Percentiles rank a stretch among this genome's conserved stretches.
Evolutionary conservation across 768 basidiomycete genomes (phyloP).

Genomic region (Suillus americanus): DNA sequence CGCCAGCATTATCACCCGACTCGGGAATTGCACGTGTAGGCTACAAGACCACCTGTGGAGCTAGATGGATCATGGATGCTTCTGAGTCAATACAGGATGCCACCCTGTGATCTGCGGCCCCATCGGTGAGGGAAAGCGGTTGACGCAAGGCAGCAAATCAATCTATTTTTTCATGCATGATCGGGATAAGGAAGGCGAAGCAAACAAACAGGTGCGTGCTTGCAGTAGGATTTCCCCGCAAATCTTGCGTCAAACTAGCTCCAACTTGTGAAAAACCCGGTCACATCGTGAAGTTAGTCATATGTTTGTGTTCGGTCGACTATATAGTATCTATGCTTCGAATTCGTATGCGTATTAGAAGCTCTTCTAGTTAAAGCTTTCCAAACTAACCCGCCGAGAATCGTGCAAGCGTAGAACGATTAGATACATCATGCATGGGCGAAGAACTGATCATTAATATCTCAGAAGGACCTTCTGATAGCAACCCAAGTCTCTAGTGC

Average conservation of each 20-base stretch:
- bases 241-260: background rate
- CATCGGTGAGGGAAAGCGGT: slow-evolving; percentile 1
- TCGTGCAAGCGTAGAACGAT: background rate
- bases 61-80: background rate
- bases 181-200: background rate
- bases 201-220: background rate
- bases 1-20: slow-evolving; percentile 1
- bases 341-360: background rate
- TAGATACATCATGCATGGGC: background rate
- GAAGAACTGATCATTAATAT: background rate
- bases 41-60: background rate
- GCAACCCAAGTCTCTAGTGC: background rate
- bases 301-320: background rate
- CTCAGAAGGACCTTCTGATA: background rate
- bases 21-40: background rate
- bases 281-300: background rate
- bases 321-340: background rate
- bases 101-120: background rate
- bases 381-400: background rate
- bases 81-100: background rate
- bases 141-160: background rate
- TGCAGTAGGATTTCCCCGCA: background rate
- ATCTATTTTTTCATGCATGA: slow-evolving; percentile 2
- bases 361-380: background rate
- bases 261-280: background rate